Base-by-base conservation (phyloP, 1,284 basidiomycete species). In the Ceraceosorus guamensis region DNA sequence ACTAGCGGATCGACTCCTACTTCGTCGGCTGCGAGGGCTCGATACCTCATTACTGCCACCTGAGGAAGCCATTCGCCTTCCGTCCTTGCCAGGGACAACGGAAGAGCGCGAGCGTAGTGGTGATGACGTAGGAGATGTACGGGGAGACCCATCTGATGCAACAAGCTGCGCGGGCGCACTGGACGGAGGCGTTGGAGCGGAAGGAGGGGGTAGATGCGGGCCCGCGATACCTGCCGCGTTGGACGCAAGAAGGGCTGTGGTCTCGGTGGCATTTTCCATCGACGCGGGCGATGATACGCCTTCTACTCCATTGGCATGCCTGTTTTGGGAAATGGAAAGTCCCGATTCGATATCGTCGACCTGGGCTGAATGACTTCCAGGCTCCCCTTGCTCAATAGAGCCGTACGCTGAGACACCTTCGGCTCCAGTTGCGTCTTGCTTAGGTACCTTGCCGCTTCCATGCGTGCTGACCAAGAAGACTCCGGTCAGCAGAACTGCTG, bases 401-500 rank as follows among this genome's bases (percentile, higher is more conserved):
- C 24, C 24, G 24, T 24, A 24, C 24, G 24, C 24, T 24, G 24
- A 24, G 3, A 10, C 37, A 13, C 34, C 55, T 11, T 41, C 53
- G n/a, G 33, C 31, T 3, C 31, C 31, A 30, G 14, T 34, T 1
- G 46, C 48, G 18, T 56, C 56, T 18, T 55, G 63, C 10, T 55
- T 51, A 18, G 53, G 56, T 5, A 16, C 50, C 7, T 61, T 54
- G 48, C 57, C 53, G 18, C 56, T 57, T 24, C 62, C 55, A 41
- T 72, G 70, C 56, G 80, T 69, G 4, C 79, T 80, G 47, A 96
- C 88, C 18, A 89, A 83, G 87, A 90, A 95, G 0, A 97, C 91
- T 2, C 91, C 92, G 1, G 83, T 82, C 6, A 97, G 82, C 1
- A 97, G 82, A 4, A 92, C 77, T 8, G 82, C 78, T 33, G 91